A percentile compares a stretch with the other conserved stretches of the same genome.
Evolutionary conservation across 2,329 filamentous ascomycete genomes (phyloP).

Genomic region (Grosmannia serpens): DNA sequence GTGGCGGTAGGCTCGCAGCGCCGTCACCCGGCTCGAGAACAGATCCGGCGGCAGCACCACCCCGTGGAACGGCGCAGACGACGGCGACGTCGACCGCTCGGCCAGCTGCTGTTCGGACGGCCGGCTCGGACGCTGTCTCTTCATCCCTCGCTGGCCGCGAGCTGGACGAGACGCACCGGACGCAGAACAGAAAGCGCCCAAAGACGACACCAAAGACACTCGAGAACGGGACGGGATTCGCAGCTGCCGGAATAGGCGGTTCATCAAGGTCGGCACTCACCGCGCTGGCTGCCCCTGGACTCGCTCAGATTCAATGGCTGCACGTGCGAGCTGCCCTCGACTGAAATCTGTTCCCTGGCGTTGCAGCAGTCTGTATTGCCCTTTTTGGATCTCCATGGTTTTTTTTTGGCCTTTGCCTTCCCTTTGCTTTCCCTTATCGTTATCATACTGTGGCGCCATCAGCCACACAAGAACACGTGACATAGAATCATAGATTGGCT

Average conservation of each 20-base stretch:
- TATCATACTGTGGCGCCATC: neutral
- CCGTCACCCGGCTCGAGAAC: neutral
- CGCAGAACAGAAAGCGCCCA: neutral
- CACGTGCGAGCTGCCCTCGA: neutral
- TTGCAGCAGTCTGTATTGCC: neutral
- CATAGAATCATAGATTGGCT: neutral
- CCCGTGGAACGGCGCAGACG: neutral
- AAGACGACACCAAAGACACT: no score
- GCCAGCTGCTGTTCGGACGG: neutral
- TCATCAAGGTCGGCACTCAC: neutral
- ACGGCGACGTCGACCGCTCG: neutral
- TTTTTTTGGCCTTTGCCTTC: neutral
- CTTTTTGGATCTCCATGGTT: neutral
- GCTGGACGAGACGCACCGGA: neutral
- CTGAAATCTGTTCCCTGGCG: neutral
- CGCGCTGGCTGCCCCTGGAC: neutral
- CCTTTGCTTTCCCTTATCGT: neutral
- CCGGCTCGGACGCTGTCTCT: neutral
- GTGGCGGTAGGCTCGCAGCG: neutral
- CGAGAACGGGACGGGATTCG: neutral
- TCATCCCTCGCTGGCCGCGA: neutral
- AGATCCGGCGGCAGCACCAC: constrained; percentile 1
- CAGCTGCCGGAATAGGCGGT: neutral
- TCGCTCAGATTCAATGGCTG: neutral
- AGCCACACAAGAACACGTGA: neutral